Percentiles rank a stretch among this genome's conserved stretches.
Conservation (phyloP, 768 basidiomycete genomes). For the Pulveroboletus frians region DNA sequence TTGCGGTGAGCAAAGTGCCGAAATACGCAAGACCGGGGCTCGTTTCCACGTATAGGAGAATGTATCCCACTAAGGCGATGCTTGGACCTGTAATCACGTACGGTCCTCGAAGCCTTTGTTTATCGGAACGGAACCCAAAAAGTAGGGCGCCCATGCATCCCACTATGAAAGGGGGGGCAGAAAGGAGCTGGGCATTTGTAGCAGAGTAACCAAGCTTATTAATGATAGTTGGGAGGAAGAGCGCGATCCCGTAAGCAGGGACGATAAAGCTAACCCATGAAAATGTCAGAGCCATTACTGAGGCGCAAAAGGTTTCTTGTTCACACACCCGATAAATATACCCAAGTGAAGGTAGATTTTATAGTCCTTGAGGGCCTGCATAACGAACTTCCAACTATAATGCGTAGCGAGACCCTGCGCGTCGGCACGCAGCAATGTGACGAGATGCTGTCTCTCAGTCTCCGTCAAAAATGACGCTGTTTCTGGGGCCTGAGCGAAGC, state of each 20-base stretch:
- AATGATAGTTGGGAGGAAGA: slow-evolving; percentile 19
- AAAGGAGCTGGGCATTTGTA: slow-evolving; percentile 42
- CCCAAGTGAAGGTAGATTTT: slow-evolving; percentile 29
- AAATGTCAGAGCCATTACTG: background rate
- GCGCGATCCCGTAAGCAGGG: background rate
- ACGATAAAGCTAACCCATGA: background rate
- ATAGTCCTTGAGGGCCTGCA: slow-evolving; percentile 44
- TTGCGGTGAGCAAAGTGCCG: slow-evolving; percentile 43
- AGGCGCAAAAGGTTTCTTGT: background rate
- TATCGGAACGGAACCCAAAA: slow-evolving; percentile 40
- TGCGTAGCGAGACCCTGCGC: slow-evolving; percentile 38
- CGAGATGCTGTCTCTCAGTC: slow-evolving; percentile 35
- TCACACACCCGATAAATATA: slow-evolving; percentile 37
- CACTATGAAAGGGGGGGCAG: slow-evolving; percentile 42
- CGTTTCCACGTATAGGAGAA: slow-evolving; percentile 36
- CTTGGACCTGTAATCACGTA: slow-evolving; percentile 39
- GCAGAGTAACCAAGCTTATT: slow-evolving; percentile 45
- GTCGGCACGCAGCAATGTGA: slow-evolving; percentile 39
- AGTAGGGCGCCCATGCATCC: slow-evolving; percentile 37
- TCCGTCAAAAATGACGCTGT: slow-evolving; percentile 10
- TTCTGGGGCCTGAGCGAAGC: slow-evolving; percentile 4
- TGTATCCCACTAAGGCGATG: slow-evolving; percentile 44
- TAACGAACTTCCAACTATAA: slow-evolving; percentile 39
- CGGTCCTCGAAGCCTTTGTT: slow-evolving; percentile 38
- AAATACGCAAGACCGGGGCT: slow-evolving; percentile 29